Conservation (phyloP, 441 rosid species). For the Croton setiger region DNA sequence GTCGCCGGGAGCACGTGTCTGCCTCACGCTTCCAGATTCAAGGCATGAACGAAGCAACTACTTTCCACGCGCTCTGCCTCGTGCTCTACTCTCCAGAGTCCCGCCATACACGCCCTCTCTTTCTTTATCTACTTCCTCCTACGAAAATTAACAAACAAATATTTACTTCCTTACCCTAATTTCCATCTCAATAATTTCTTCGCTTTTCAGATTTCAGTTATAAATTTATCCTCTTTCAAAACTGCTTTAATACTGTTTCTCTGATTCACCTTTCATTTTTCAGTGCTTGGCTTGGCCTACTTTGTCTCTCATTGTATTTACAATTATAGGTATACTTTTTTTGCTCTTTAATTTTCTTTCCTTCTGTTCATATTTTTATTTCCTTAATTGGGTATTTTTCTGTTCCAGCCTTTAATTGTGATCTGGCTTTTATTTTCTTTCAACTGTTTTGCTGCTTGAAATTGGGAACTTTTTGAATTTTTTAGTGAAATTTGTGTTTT, state of each 20-base stretch:
- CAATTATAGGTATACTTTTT: not conserved
- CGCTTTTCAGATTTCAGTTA: too few relatives aligned
- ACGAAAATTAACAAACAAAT: not conserved
- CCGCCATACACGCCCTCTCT: conserved; percentile 34
- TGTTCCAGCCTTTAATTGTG: not conserved
- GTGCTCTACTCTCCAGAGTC: conserved; percentile 17
- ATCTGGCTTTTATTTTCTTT: conserved; percentile 8
- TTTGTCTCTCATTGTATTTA: not conserved
- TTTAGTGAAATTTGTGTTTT: not conserved
- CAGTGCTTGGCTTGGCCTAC: not conserved
- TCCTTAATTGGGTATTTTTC: not conserved
- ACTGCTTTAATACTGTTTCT: not conserved
- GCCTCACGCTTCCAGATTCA: conserved; percentile 29
- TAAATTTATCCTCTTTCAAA: not conserved
- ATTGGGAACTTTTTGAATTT: not conserved
- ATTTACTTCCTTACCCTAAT: not conserved
- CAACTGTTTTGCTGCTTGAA: conserved; percentile 5
- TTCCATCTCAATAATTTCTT: not conserved
- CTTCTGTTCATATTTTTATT: not conserved
- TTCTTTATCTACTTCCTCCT: not conserved
- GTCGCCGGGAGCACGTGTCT: conserved; percentile 33
- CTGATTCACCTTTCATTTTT: not conserved
- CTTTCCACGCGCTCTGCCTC: conserved; percentile 56
- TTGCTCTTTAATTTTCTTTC: not conserved
- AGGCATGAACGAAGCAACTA: conserved; percentile 28